These are phyloP conservation scores for Salix purpurea DNA, from an alignment of 345 rosid species.

Conservation along the genomic window DNA sequence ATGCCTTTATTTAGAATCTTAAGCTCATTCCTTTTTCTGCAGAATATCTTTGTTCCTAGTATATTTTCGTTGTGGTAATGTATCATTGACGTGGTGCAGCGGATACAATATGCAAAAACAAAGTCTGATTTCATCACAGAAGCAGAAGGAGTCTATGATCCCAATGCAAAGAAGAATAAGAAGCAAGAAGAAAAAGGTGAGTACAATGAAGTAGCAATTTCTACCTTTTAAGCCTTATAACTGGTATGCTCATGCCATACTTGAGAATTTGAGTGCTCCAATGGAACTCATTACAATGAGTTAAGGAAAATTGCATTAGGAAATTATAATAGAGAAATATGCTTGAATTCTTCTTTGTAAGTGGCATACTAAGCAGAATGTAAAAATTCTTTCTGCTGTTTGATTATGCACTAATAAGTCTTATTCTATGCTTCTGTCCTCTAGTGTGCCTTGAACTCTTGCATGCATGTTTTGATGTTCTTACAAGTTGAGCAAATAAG, in stretches of 20 bases:
- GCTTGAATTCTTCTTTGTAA: neutral
- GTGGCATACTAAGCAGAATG: neutral
- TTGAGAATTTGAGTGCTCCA: neutral
- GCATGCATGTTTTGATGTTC: neutral
- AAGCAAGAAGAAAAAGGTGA: constrained; percentile 85
- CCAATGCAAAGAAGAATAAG: constrained; percentile 86
- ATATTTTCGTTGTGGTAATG: neutral
- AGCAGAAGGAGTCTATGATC: constrained; percentile 72
- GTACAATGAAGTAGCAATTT: neutral
- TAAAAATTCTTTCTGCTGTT: too few species aligned
- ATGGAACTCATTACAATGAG: neutral
- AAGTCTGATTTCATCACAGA: constrained; percentile 85
- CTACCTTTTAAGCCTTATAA: neutral
- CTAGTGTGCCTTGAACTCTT: neutral
- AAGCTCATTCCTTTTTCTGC: too few species aligned
- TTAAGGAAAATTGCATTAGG: neutral
- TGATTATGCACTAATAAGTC: constrained; percentile 13
- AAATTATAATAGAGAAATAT: neutral
- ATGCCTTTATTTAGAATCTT: too few species aligned
- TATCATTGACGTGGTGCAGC: constrained; percentile 34
- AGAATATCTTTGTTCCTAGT: neutral
- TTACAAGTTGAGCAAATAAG: neutral
- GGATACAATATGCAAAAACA: constrained; percentile 81
- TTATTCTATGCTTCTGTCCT: neutral
- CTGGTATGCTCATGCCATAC: neutral